Conservation (phyloP, 371 early-diverging fungal genomes). For the Rhizopus stolonifer region DNA sequence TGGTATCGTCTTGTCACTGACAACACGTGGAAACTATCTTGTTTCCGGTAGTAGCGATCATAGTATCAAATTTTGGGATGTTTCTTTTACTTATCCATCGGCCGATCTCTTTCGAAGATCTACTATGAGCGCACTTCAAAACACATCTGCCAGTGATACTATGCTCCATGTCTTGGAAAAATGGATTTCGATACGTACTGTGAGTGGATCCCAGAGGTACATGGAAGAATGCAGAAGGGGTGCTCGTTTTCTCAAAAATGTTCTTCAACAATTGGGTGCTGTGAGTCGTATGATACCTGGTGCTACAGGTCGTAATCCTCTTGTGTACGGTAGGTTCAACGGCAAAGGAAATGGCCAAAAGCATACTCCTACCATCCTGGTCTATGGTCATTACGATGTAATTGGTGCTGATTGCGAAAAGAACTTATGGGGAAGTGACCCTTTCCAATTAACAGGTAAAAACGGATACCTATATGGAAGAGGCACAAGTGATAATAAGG, state of each 20-base stretch:
- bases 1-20: slow-evolving; percentile 68
- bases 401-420: slow-evolving; percentile 62
- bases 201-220: slow-evolving; percentile 64
- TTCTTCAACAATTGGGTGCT: slow-evolving; percentile 75
- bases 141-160: slow-evolving; percentile 44
- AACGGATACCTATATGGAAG: slow-evolving; percentile 81
- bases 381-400: slow-evolving; percentile 89
- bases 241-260: slow-evolving; percentile 70
- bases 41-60: slow-evolving; percentile 73
- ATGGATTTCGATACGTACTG: slow-evolving; percentile 71
- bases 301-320: slow-evolving; percentile 65
- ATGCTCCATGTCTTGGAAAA: slow-evolving; percentile 67
- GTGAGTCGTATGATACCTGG: slow-evolving; percentile 68
- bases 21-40: slow-evolving; percentile 55
- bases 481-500: slow-evolving; percentile 83
- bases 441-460: slow-evolving; percentile 50
- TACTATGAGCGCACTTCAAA: slow-evolving; percentile 14
- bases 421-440: slow-evolving; percentile 54
- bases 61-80: slow-evolving; percentile 56
- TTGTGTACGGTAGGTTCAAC: slow-evolving; percentile 74
- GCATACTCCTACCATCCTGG: slow-evolving; percentile 57
- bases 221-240: slow-evolving; percentile 76
- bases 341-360: slow-evolving; percentile 26
- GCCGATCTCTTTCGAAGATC: slow-evolving; percentile 23
- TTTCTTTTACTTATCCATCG: slow-evolving; percentile 9